Percentiles rank a stretch among this genome's conserved stretches.
Conservation (phyloP, 1,284 basidiomycete species). For the Cystobasidiaceae sp. region DNA sequence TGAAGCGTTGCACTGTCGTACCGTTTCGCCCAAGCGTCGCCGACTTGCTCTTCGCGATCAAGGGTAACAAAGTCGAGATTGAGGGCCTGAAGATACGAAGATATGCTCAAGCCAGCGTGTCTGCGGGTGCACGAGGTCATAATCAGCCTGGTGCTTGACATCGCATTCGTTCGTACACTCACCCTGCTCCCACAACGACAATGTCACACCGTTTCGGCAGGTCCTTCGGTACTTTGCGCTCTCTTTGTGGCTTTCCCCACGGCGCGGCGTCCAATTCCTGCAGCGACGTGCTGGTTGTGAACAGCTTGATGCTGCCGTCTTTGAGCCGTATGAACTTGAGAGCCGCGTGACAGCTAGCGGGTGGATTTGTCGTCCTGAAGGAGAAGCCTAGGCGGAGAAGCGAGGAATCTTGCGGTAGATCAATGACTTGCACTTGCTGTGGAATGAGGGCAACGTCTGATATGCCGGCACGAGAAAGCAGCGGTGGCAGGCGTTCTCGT, state of each 20-base stretch:
- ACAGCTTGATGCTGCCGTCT: conserved; percentile 3
- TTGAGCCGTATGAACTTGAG: conserved; percentile 11
- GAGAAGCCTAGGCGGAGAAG: conserved; percentile 10
- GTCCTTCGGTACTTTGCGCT: background rate
- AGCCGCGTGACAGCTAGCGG: conserved; percentile 3
- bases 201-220: background rate
- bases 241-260: background rate
- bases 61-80: conserved; percentile 2
- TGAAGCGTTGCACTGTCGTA: conserved; percentile 28
- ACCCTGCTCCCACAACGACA: conserved; percentile 21
- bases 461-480: background rate
- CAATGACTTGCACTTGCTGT: conserved; percentile 1
- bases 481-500: background rate
- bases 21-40: conserved; percentile 18
- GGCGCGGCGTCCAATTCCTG: background rate
- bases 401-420: conserved; percentile 2
- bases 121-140: background rate
- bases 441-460: background rate
- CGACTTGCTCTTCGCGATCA: conserved; percentile 10
- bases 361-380: conserved; percentile 13
- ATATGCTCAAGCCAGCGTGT: conserved; percentile 1
- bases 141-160: too few species aligned
- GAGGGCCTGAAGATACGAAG: conserved; percentile 9
- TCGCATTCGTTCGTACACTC: background rate
- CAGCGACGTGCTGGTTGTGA: conserved; percentile 6